A percentile compares a stretch with the other conserved stretches of the same genome.
Evolutionary conservation across 2,329 filamentous ascomycete species (phyloP).

Genomic region (Pseudogymnoascus sp.): DNA sequence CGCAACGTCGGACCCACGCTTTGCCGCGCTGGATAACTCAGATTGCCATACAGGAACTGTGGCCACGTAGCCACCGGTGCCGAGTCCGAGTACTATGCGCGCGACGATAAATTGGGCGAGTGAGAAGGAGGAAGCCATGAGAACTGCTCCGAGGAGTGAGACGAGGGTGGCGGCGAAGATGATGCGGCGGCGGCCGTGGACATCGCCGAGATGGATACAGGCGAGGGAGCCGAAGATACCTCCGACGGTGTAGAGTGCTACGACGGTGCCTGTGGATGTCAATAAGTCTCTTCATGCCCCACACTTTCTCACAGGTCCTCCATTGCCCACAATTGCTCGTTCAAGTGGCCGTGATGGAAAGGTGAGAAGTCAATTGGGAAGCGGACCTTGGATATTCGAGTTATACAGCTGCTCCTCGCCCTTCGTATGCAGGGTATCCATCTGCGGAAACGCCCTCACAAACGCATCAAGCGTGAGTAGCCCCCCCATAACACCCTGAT

Average conservation of each 20-base stretch:
- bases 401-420: constrained; percentile 36
- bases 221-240: constrained; percentile 32
- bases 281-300: constrained; percentile 13
- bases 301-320: neutral
- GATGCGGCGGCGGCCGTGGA: constrained; percentile 34
- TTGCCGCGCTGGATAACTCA: constrained; percentile 32
- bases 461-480: constrained; percentile 31
- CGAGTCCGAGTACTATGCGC: constrained; percentile 33
- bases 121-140: constrained; percentile 33
- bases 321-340: neutral
- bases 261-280: constrained; percentile 25
- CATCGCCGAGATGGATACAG: constrained; percentile 32
- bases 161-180: constrained; percentile 34
- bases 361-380: neutral
- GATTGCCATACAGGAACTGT: constrained; percentile 36
- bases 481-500: constrained; percentile 42
- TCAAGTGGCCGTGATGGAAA: no score
- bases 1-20: constrained; percentile 37
- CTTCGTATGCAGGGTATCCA: constrained; percentile 38
- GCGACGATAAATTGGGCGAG: constrained; percentile 37
- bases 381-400: constrained; percentile 25
- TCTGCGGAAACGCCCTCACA: constrained; percentile 38
- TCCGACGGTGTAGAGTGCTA: constrained; percentile 32
- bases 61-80: constrained; percentile 33
- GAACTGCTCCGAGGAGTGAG: constrained; percentile 36